Conservation (phyloP, 441 rosid species). For the Populus hybrid region DNA sequence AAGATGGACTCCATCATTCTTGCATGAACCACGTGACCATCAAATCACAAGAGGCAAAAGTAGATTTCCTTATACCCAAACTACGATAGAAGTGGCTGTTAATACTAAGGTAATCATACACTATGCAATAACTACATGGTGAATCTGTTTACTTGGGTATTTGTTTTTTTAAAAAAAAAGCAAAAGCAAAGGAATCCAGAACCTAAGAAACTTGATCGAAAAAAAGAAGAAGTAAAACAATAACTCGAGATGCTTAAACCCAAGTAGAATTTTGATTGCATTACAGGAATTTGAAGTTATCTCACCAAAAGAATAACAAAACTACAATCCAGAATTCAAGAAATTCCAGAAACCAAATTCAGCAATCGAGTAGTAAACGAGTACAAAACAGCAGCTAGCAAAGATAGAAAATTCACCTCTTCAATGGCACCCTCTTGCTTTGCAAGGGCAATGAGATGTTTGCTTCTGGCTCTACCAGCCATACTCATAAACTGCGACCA, state of each 20-base stretch:
- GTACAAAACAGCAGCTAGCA: background rate
- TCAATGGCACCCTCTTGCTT: slow-evolving; percentile 63
- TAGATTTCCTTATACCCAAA: background rate
- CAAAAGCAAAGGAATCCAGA: no score
- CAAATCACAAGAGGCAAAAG: background rate
- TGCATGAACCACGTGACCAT: background rate
- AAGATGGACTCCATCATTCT: background rate
- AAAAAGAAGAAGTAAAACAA: background rate
- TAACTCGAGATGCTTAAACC: background rate
- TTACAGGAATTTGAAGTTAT: background rate
- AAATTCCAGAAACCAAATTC: slow-evolving; percentile 19
- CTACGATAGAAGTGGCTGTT: background rate
- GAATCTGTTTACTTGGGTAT: background rate
- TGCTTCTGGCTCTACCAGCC: slow-evolving; percentile 39
- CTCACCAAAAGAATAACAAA: background rate
- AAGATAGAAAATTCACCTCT: slow-evolving; percentile 42
- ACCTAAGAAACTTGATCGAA: background rate
- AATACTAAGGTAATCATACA: background rate
- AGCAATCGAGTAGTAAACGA: background rate
- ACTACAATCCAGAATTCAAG: slow-evolving; percentile 4
- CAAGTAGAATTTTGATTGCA: background rate
- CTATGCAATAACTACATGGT: background rate
- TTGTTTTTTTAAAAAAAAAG: no score
- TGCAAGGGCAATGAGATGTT: slow-evolving; percentile 67
- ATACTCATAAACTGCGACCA: slow-evolving; percentile 51